A percentile compares a stretch with the other conserved stretches of the same genome.
Evolutionary conservation across 139 green algal genomes (phyloP).

Genomic region (Asterochloris erici): DNA sequence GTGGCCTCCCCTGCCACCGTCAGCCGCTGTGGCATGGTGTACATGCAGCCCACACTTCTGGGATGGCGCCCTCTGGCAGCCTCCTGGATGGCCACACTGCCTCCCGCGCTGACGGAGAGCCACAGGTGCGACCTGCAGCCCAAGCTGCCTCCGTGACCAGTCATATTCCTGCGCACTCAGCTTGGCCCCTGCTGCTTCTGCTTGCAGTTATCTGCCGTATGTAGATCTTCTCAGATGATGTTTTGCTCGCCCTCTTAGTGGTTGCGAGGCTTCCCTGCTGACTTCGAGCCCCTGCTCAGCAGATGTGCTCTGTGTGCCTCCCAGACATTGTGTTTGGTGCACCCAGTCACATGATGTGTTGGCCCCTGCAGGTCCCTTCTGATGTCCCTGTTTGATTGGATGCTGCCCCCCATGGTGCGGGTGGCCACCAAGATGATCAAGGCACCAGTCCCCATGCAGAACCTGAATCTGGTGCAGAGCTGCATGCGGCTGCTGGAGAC

Average conservation of each 20-base stretch:
- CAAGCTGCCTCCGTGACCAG: conserved; percentile 9
- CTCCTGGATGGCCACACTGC: conserved; percentile 44
- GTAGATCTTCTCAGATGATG: background rate
- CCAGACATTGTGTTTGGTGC: background rate
- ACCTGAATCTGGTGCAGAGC: conserved; percentile 43
- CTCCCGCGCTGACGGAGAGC: conserved; percentile 25
- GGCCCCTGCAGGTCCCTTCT: conserved; percentile 27
- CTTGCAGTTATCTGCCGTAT: background rate
- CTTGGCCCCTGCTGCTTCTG: background rate
- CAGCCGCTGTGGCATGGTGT: conserved; percentile 17
- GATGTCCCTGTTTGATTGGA: conserved; percentile 59
- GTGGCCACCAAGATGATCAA: conserved; percentile 61
- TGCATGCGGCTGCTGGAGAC: conserved; percentile 54
- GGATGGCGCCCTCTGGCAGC: conserved; percentile 62
- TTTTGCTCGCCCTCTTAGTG: background rate
- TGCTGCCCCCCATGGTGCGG: conserved; percentile 53
- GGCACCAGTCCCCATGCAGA: conserved; percentile 60
- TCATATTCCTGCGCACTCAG: background rate
- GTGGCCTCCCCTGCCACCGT: conserved; percentile 19
- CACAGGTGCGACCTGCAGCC: conserved; percentile 28
- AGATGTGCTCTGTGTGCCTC: too few relatives aligned
- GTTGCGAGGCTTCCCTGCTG: background rate
- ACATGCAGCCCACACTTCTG: conserved; percentile 56
- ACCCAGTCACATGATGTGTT: conserved; percentile 19
- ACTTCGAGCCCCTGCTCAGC: too few relatives aligned